Conservation (phyloP, 2,329 filamentous ascomycete species). For the Akanthomyces dipterigenus region DNA sequence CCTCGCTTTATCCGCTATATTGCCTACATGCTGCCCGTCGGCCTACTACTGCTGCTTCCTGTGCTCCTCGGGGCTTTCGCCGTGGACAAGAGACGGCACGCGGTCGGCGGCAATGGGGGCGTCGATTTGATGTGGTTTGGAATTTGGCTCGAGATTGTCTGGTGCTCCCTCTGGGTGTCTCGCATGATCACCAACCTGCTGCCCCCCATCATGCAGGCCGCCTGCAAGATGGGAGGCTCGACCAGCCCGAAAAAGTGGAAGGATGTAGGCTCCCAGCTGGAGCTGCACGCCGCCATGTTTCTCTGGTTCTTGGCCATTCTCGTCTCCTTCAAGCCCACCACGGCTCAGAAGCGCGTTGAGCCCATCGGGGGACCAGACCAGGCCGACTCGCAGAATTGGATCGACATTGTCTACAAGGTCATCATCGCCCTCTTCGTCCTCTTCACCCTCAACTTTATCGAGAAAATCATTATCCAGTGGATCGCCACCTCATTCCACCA, state of each 20-base stretch:
- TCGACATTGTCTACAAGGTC: conserved; percentile 74
- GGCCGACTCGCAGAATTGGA: conserved; percentile 58
- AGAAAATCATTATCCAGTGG: conserved; percentile 92
- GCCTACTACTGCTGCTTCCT: conserved; percentile 38
- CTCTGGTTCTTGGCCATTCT: conserved; percentile 88
- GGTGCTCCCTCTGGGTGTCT: conserved; percentile 82
- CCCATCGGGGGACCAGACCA: conserved; percentile 19
- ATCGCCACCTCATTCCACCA: conserved; percentile 91
- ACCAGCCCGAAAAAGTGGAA: conserved; percentile 91
- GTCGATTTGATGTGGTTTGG: conserved; percentile 84
- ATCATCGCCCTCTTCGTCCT: conserved; percentile 80
- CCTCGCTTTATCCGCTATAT: conserved; percentile 44
- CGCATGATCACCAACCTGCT: conserved; percentile 47
- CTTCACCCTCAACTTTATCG: conserved; percentile 71
- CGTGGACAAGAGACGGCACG: conserved; percentile 22
- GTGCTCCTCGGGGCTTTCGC: conserved; percentile 37
- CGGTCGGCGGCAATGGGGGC: conserved; percentile 61
- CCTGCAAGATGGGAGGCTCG: conserved; percentile 68
- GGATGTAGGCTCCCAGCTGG: conserved; percentile 78
- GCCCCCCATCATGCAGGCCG: conserved; percentile 37
- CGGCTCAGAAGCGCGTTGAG: conserved; percentile 50
- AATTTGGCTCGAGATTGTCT: conserved; percentile 90
- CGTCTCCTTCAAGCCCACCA: conserved; percentile 77
- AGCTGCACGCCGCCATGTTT: conserved; percentile 79
- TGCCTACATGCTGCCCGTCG: conserved; percentile 41